phyloP scores from a whole-genome alignment of 768 basidiomycete genomes.

The Hericium erinaceus region DNA sequence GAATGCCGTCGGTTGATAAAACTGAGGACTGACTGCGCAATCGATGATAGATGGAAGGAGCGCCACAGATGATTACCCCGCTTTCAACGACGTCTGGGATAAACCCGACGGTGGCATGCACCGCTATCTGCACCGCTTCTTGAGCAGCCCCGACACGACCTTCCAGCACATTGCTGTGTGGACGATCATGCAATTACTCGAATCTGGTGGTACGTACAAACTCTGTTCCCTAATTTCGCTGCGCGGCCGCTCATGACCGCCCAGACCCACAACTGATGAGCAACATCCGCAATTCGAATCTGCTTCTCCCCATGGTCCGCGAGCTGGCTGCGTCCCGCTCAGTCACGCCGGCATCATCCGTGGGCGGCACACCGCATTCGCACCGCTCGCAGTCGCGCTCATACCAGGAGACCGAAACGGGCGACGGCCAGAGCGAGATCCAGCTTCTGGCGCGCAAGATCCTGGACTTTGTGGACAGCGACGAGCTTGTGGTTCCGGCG shows the following conservation, averaged over 20 bases:
- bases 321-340: slow-evolving; percentile 67
- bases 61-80: slow-evolving; percentile 82
- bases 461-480: slow-evolving; percentile 77
- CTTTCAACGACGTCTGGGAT: slow-evolving; percentile 97
- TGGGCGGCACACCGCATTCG: slow-evolving; percentile 60
- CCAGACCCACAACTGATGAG: slow-evolving; percentile 81
- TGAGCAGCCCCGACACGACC: slow-evolving; percentile 88
- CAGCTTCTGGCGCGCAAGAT: slow-evolving; percentile 78
- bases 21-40: slow-evolving; percentile 1
- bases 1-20: not conserved
- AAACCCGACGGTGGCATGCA: slow-evolving; percentile 97
- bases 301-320: slow-evolving; percentile 81
- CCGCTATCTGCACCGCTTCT: slow-evolving; percentile 86
- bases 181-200: slow-evolving; percentile 96
- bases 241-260: not conserved
- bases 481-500: slow-evolving; percentile 51
- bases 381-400: slow-evolving; percentile 62
- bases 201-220: slow-evolving; percentile 68
- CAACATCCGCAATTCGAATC: slow-evolving; percentile 78
- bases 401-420: slow-evolving; percentile 75
- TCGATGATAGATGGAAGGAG: slow-evolving; percentile 55
- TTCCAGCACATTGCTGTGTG: slow-evolving; percentile 99
- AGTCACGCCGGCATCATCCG: slow-evolving; percentile 60
- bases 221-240: not conserved
- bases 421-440: slow-evolving; percentile 88